A percentile compares a stretch with the other conserved stretches of the same genome.
Evolutionary conservation across 73 alveolate genomes (phyloP).

Genomic region (Urostyla sp.): DNA sequence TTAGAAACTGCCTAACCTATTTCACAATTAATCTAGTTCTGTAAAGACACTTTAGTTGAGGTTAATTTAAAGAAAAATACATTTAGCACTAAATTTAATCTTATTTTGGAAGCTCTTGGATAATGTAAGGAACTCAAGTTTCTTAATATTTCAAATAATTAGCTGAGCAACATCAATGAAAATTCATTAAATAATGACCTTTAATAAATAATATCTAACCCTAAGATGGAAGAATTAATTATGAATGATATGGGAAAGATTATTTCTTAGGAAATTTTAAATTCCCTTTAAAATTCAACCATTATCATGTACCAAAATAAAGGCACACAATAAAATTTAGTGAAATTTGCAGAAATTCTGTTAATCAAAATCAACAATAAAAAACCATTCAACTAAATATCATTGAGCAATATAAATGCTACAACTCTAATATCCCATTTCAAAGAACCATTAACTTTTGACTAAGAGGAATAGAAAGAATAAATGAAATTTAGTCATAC

Average conservation of each 20-base stretch:
- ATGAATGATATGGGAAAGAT: background rate
- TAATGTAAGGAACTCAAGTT: background rate
- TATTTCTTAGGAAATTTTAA: background rate
- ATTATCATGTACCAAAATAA: no score
- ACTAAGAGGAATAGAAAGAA: no score
- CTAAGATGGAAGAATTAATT: background rate
- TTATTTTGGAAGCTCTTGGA: background rate
- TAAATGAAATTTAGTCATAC: no score
- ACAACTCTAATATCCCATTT: no score
- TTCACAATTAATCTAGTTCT: background rate
- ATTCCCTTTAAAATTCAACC: background rate
- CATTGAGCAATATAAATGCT: no score
- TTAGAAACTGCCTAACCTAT: conserved; percentile 11
- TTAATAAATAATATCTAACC: background rate
- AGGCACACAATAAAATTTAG: no score
- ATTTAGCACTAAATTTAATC: background rate
- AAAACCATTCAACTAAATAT: no score
- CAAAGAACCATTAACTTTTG: no score
- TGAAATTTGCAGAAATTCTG: no score
- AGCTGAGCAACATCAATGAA: no score
- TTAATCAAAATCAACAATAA: no score
- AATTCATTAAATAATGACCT: no score
- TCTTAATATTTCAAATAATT: background rate
- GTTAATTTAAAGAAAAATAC: background rate
- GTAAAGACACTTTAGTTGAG: background rate